phyloP scores from a whole-genome alignment of 2,329 filamentous ascomycete genomes.

The Hypoxylon sp. region DNA sequence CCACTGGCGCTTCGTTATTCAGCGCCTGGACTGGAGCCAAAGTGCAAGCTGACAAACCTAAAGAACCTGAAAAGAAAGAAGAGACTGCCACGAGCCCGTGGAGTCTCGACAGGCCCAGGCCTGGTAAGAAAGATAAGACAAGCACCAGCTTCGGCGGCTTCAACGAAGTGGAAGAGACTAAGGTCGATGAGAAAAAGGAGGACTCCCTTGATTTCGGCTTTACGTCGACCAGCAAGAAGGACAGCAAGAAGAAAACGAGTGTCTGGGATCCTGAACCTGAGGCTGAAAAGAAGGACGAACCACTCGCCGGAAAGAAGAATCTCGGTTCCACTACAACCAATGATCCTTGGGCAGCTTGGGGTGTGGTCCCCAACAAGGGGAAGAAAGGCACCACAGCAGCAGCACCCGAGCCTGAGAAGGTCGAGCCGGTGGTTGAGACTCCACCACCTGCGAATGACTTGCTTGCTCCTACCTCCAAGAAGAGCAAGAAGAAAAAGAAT shows the following conservation, averaged over 20 bases:
- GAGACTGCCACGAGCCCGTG: conserved; percentile 64
- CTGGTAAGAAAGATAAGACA: conserved; percentile 65
- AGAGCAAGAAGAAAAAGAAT: conserved; percentile 59
- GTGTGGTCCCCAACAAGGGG: conserved; percentile 58
- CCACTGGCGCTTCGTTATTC: conserved; percentile 58
- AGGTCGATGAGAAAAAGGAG: conserved; percentile 53
- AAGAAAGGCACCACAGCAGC: conserved; percentile 50
- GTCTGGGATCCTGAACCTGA: conserved; percentile 55
- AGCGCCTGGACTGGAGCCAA: conserved; percentile 60
- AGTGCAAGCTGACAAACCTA: conserved; percentile 49
- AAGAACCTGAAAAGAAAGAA: conserved; percentile 56
- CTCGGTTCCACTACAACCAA: conserved; percentile 46
- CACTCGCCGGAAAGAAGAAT: conserved; percentile 45
- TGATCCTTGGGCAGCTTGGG: conserved; percentile 53
- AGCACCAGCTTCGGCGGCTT: conserved; percentile 63
- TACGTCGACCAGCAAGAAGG: conserved; percentile 40
- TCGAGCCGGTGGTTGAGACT: conserved; percentile 13
- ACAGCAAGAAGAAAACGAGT: conserved; percentile 57
- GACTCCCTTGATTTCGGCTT: conserved; percentile 50
- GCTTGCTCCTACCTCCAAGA: conserved; percentile 50
- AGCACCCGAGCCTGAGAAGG: conserved; percentile 45
- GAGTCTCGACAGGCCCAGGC: conserved; percentile 61
- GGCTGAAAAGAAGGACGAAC: conserved; percentile 52
- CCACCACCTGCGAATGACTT: conserved; percentile 39
- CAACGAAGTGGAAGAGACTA: conserved; percentile 55